A percentile compares a stretch with the other conserved stretches of the same genome.
phyloP scores from a whole-genome alignment of 1,139 yeast species.

The Suzukiozyma palmioleophila region DNA sequence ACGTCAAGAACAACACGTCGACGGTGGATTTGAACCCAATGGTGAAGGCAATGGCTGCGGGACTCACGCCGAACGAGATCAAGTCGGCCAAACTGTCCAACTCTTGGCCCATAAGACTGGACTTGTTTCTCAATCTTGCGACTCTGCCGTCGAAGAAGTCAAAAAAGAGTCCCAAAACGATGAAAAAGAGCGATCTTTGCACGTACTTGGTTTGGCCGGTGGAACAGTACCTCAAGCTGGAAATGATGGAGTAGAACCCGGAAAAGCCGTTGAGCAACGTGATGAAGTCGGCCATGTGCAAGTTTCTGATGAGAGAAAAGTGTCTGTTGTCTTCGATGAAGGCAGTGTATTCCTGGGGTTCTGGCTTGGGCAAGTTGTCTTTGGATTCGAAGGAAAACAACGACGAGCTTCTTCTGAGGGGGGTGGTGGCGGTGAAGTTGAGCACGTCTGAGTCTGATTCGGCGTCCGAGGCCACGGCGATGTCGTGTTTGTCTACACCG shows the following conservation, averaged over 20 bases:
- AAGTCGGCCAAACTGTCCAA: slow-evolving; percentile 94
- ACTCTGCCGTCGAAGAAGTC: slow-evolving; percentile 97
- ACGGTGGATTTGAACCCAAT: slow-evolving; percentile 82
- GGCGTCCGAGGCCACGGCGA: slow-evolving; percentile 2
- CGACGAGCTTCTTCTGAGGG: slow-evolving; percentile 42
- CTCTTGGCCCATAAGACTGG: slow-evolving; percentile 95
- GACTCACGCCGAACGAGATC: slow-evolving; percentile 88
- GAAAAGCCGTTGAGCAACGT: slow-evolving; percentile 86
- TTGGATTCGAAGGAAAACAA: slow-evolving; percentile 39
- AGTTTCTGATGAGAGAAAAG: slow-evolving; percentile 67
- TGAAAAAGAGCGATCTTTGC: slow-evolving; percentile 85
- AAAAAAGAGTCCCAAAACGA: slow-evolving; percentile 83
- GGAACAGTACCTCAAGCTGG: slow-evolving; percentile 75
- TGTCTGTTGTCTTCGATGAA: slow-evolving; percentile 79
- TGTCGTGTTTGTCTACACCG: slow-evolving; percentile 7
- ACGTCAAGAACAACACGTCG: slow-evolving; percentile 72
- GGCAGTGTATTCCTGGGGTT: slow-evolving; percentile 69
- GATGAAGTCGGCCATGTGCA: slow-evolving; percentile 94
- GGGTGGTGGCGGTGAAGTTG: slow-evolving; percentile 9
- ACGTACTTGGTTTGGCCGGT: slow-evolving; percentile 68
- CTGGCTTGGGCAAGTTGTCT: slow-evolving; percentile 52
- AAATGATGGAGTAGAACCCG: slow-evolving; percentile 86
- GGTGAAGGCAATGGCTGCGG: slow-evolving; percentile 88
- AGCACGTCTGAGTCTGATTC: slow-evolving; percentile 2
- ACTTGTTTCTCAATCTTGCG: slow-evolving; percentile 88